Evolutionary conservation across 2,329 filamentous ascomycete species (phyloP).

Genomic region (Xylaria sp.): DNA sequence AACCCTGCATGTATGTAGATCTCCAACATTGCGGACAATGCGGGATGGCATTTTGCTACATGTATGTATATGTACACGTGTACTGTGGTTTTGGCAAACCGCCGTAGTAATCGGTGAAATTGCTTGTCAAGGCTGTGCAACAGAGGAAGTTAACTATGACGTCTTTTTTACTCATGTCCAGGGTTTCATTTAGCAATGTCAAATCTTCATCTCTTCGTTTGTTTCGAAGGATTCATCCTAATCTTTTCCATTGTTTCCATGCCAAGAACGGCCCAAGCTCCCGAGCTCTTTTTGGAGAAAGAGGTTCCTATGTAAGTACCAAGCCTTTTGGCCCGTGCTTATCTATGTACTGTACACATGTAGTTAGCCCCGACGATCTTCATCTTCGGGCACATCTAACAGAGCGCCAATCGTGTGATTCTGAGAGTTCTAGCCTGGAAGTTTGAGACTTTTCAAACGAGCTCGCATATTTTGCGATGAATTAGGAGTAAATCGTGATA

Average conservation of each 20-base stretch:
- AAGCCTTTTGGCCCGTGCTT: neutral
- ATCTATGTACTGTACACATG: no score
- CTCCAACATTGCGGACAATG: slow-evolving; percentile 5
- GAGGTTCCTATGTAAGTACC: neutral
- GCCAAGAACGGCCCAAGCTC: slow-evolving; percentile 22
- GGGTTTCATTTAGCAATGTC: neutral
- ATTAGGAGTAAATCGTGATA: neutral
- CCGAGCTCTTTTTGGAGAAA: slow-evolving; percentile 27
- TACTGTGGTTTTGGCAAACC: neutral
- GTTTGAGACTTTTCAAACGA: slow-evolving; percentile 2
- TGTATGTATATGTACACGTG: neutral
- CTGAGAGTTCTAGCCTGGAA: neutral
- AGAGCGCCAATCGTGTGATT: neutral
- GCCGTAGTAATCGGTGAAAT: slow-evolving; percentile 25
- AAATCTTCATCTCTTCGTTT: slow-evolving; percentile 3
- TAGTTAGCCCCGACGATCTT: neutral
- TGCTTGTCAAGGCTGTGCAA: slow-evolving; percentile 4
- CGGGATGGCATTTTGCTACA: neutral
- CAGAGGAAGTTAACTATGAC: slow-evolving; percentile 13
- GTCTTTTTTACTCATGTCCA: neutral
- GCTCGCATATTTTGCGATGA: neutral
- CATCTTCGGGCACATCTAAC: neutral
- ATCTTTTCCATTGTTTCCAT: neutral
- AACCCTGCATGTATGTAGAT: slow-evolving; percentile 10
- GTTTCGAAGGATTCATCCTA: neutral